A percentile compares a stretch with the other conserved stretches of the same genome.
phyloP scores from a whole-genome alignment of 176 grass and related monocot species.

The Leersia perrieri region DNA sequence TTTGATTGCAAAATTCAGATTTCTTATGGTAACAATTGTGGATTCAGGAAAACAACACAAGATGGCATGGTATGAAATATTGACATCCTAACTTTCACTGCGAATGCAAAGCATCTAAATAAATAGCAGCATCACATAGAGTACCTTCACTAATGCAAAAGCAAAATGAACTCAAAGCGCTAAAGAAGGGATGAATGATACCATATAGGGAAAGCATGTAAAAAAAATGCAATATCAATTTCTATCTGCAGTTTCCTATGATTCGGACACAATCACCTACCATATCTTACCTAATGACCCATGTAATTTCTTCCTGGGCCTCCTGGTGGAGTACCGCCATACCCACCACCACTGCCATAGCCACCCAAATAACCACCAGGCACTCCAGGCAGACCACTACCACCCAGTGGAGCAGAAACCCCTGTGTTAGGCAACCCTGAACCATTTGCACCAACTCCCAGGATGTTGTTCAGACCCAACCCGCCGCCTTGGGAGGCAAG shows the following conservation, averaged over 20 bases:
- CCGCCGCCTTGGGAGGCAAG: slow-evolving; percentile 68
- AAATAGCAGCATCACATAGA: background rate
- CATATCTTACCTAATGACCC: slow-evolving; percentile 82
- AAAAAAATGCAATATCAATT: background rate
- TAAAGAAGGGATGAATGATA: background rate
- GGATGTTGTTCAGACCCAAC: slow-evolving; percentile 57
- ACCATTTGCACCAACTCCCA: slow-evolving; percentile 45
- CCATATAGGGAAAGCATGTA: background rate
- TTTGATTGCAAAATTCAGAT: background rate
- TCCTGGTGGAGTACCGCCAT: slow-evolving; percentile 61
- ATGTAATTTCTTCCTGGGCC: slow-evolving; percentile 91
- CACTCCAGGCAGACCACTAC: slow-evolving; percentile 45
- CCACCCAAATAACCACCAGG: slow-evolving; percentile 58
- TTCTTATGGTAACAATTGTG: background rate
- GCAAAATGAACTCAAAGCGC: background rate
- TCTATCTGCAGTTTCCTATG: slow-evolving; percentile 6
- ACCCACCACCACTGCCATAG: slow-evolving; percentile 69
- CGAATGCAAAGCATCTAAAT: background rate
- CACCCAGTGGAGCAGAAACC: slow-evolving; percentile 50
- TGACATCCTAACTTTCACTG: slow-evolving; percentile 3
- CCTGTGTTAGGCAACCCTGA: slow-evolving; percentile 38
- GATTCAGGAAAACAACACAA: background rate
- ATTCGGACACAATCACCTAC: slow-evolving; percentile 21
- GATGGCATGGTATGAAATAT: background rate
- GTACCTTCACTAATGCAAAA: background rate